Base-by-base conservation (phyloP, 257 asterid species). In the Rhazya stricta region DNA sequence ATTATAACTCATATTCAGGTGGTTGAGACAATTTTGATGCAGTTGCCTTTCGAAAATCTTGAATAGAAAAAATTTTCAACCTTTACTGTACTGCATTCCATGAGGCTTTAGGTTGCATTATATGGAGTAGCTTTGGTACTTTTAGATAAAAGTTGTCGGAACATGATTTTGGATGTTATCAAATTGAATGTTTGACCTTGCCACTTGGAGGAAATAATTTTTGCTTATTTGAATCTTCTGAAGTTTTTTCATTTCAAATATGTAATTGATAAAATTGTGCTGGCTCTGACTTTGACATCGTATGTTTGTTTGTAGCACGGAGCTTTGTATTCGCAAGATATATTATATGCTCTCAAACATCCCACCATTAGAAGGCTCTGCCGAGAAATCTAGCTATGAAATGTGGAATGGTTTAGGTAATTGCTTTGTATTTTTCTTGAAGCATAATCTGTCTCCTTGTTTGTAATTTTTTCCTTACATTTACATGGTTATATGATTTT, bases 331-430 rank as follows among this genome's bases (percentile, higher is more conserved):
- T 84, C 91, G 72, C 77, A 94, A 89, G 91, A 82, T 92, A 73
- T 79, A 84, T 81, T 68, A 77, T 74, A 61, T 94, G 75, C 88
- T 94, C 30, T 85, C 97, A 45, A 85, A 48, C 69, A 83, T 89
- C 78, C 97, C 91, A 58, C 86, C 83, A 42, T 61, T 85, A 39
- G 88, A 88, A 68, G 89, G 78, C 67, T 78, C 78, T 25, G 80
- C 81, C 79, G 89, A 83, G 69, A 80, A 83, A 46, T 57, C 88
- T 68, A 78, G 77, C 37, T 50, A 51, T 56, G 79, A 89, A 80
- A 88, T 86, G 96, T 94, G 94, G 97, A 89, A 84, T 77, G 84
- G 81, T 72, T 83, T 81, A 30, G 94, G 98, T 94, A 81, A 83
- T 67, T 63, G 69, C 70, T 72, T 51, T 63, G 43, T 23, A 60